phyloP scores from a whole-genome alignment of 495 filamentous ascomycete species.

The Podospora sp. region DNA sequence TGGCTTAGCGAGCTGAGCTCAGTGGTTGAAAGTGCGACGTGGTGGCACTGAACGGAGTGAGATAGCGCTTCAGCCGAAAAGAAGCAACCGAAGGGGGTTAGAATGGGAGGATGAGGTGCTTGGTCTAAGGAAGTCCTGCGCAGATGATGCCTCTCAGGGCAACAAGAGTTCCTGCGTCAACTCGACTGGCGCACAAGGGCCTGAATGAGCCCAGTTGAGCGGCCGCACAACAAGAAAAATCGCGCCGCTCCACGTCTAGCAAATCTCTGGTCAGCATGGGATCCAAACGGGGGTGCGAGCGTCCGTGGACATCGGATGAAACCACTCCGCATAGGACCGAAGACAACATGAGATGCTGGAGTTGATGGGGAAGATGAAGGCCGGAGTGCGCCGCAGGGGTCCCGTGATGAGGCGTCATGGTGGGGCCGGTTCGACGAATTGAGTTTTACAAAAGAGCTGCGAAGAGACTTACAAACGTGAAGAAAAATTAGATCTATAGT shows the following conservation, averaged over 20 bases:
- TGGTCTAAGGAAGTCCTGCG: not conserved
- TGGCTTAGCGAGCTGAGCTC: not conserved
- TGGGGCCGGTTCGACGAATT: not conserved
- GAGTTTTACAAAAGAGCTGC: constrained; percentile 4
- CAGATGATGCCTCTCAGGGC: not conserved
- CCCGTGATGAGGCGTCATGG: not conserved
- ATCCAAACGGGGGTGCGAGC: not conserved
- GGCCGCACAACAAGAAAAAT: not conserved
- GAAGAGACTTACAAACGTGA: constrained; percentile 35
- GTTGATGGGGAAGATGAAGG: not conserved
- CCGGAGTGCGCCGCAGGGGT: not conserved
- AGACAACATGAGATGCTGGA: not conserved
- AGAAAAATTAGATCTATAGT: constrained; percentile 42
- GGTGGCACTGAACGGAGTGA: not conserved
- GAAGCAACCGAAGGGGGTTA: not conserved
- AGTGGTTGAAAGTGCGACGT: not conserved
- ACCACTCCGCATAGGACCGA: not conserved
- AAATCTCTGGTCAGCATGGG: not conserved
- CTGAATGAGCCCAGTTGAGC: not conserved
- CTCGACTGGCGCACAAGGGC: not conserved
- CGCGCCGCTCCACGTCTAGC: not conserved
- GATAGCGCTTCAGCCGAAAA: not conserved
- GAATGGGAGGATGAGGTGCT: not conserved
- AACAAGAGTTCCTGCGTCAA: not conserved
- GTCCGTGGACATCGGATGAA: not conserved